Evolutionary conservation across 1,284 basidiomycete species (phyloP).

Genomic region (Tausonia pullulans): DNA sequence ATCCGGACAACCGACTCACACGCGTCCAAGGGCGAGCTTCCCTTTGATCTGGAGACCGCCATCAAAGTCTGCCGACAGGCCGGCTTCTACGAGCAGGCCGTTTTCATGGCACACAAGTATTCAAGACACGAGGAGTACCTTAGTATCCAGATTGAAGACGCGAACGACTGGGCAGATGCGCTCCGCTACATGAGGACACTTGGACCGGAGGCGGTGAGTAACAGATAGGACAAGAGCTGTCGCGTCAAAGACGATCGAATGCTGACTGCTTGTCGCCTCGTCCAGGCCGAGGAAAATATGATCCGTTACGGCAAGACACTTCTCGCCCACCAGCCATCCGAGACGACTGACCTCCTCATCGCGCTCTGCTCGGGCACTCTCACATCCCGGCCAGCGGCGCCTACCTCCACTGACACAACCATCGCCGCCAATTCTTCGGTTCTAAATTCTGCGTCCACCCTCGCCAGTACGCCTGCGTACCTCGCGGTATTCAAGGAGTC

Average conservation of each 20-base stretch:
- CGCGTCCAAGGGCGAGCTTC: conserved; percentile 51
- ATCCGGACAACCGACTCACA: conserved; percentile 66
- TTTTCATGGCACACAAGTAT: conserved; percentile 86
- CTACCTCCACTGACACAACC: background rate
- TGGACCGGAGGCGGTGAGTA: too few relatives aligned
- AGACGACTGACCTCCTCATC: conserved; percentile 81
- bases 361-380: conserved; percentile 67
- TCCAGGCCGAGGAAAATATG: conserved; percentile 66
- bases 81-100: conserved; percentile 89
- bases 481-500: conserved; percentile 10
- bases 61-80: conserved; percentile 94
- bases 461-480: background rate
- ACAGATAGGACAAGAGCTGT: too few relatives aligned
- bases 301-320: conserved; percentile 74
- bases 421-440: background rate
- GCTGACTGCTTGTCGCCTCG: too few relatives aligned
- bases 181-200: too few relatives aligned
- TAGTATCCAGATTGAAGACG: conserved; percentile 89
- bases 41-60: conserved; percentile 93
- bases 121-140: conserved; percentile 85
- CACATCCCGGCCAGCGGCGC: background rate
- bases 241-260: too few relatives aligned
- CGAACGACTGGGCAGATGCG: conserved; percentile 69
- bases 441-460: background rate
- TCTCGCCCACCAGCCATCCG: conserved; percentile 66